Conservation (phyloP, 306 rosid species). For the Dalbergia cochinchinensis region DNA sequence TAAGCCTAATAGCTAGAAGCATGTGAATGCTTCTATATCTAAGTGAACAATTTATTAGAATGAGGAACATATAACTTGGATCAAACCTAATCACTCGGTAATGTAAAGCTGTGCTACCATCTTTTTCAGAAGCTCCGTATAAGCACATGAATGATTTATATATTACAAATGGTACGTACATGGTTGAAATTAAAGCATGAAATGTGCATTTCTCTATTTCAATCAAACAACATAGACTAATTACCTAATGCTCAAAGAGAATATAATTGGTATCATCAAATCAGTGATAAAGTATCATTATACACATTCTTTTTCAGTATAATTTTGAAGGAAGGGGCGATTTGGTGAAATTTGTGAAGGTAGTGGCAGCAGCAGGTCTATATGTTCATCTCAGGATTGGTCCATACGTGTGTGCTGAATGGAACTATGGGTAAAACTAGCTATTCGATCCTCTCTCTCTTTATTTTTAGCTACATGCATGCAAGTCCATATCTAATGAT, state of each 20-base stretch:
- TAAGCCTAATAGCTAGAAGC: no score
- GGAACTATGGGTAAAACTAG: constrained; percentile 86
- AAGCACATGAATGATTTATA: no score
- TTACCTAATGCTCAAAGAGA: no score
- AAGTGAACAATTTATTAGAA: no score
- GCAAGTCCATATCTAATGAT: constrained; percentile 30
- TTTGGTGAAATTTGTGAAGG: constrained; percentile 78
- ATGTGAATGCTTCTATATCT: no score
- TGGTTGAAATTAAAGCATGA: background rate
- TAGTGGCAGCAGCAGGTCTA: constrained; percentile 82
- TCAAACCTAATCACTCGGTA: no score
- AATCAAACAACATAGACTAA: no score
- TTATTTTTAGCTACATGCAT: background rate
- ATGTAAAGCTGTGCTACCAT: no score
- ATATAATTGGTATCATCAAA: background rate
- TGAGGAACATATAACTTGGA: no score
- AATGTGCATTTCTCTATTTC: background rate
- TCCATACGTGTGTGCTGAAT: constrained; percentile 95
- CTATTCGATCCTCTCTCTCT: background rate
- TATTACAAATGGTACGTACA: no score
- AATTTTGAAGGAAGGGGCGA: constrained; percentile 81
- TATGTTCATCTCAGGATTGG: constrained; percentile 93
- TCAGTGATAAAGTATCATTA: constrained; percentile 16
- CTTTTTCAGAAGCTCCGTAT: no score
- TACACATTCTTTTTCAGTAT: constrained; percentile 58